Conservation (phyloP, 495 filamentous ascomycete species). For the Hypoxylon lenormandii region DNA sequence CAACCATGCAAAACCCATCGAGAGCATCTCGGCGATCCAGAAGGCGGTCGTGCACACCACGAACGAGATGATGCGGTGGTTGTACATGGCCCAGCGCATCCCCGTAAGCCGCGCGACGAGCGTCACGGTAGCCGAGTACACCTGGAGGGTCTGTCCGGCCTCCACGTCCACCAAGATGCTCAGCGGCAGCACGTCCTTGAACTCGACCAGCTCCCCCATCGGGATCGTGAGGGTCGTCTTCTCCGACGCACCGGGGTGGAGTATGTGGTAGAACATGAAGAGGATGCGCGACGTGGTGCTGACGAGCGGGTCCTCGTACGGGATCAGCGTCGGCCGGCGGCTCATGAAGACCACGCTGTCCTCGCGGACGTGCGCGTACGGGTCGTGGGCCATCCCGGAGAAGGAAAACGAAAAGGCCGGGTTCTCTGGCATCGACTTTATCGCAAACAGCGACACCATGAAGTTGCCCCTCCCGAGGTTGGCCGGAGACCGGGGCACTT, state of each 20-base stretch:
- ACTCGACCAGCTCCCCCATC: constrained; percentile 78
- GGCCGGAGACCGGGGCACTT: constrained; percentile 68
- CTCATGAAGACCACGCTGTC: constrained; percentile 52
- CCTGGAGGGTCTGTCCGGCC: constrained; percentile 72
- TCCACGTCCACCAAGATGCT: constrained; percentile 74
- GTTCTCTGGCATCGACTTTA: constrained; percentile 51
- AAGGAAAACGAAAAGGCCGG: constrained; percentile 35
- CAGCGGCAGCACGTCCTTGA: constrained; percentile 69
- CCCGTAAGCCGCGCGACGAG: constrained; percentile 80
- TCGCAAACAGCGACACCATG: constrained; percentile 80
- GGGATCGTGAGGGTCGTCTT: constrained; percentile 69
- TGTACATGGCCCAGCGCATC: constrained; percentile 86
- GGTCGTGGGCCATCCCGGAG: constrained; percentile 12
- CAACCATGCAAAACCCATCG: constrained; percentile 70
- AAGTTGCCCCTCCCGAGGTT: constrained; percentile 83
- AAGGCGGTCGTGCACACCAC: constrained; percentile 74
- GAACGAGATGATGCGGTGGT: constrained; percentile 76
- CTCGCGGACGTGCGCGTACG: constrained; percentile 39
- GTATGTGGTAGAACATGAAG: constrained; percentile 58
- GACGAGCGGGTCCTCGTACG: constrained; percentile 57
- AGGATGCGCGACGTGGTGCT: constrained; percentile 56
- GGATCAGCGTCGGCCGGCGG: constrained; percentile 56
- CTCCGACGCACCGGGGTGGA: constrained; percentile 56
- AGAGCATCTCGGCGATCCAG: constrained; percentile 77
- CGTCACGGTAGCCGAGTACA: constrained; percentile 76